phyloP scores from a whole-genome alignment of 768 basidiomycete genomes.

The Lactarius tabidus region DNA sequence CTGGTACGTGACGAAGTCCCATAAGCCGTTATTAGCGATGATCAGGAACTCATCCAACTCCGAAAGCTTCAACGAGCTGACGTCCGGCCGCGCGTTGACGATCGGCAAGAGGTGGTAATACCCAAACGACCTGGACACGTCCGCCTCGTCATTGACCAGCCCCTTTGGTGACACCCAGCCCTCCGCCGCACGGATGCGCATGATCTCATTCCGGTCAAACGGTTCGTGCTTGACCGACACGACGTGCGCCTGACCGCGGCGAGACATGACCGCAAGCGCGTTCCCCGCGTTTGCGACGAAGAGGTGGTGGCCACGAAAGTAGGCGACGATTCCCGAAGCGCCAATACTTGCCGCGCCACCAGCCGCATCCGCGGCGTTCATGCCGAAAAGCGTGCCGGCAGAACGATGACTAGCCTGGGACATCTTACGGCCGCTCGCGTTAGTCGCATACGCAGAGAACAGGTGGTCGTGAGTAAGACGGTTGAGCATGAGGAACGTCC shows the following conservation, averaged over 20 bases:
- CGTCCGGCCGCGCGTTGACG: conserved; percentile 84
- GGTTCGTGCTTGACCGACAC: conserved; percentile 86
- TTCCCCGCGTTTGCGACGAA: conserved; percentile 91
- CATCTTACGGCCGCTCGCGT: conserved; percentile 52
- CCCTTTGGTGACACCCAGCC: conserved; percentile 94
- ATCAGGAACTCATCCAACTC: conserved; percentile 95
- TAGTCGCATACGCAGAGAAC: conserved; percentile 38
- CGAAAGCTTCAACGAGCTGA: conserved; percentile 61
- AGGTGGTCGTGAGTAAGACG: conserved; percentile 71
- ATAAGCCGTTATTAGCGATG: conserved; percentile 87
- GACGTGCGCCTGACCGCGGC: conserved; percentile 65
- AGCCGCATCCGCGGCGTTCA: conserved; percentile 34
- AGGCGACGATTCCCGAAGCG: conserved; percentile 82
- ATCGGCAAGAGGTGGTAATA: conserved; percentile 87
- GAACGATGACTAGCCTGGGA: conserved; percentile 49
- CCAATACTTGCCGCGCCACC: conserved; percentile 58
- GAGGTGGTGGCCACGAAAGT: conserved; percentile 72
- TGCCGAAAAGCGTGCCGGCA: conserved; percentile 30
- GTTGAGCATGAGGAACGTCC: conserved; percentile 86
- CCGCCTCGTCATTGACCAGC: conserved; percentile 85
- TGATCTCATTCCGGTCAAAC: conserved; percentile 78
- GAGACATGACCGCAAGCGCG: conserved; percentile 81
- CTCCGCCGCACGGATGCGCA: conserved; percentile 85
- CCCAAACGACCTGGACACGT: conserved; percentile 91
- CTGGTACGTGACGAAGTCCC: conserved; percentile 92